Conservation (phyloP, 108 stramenopile species). For the Skeletonema grethae region DNA sequence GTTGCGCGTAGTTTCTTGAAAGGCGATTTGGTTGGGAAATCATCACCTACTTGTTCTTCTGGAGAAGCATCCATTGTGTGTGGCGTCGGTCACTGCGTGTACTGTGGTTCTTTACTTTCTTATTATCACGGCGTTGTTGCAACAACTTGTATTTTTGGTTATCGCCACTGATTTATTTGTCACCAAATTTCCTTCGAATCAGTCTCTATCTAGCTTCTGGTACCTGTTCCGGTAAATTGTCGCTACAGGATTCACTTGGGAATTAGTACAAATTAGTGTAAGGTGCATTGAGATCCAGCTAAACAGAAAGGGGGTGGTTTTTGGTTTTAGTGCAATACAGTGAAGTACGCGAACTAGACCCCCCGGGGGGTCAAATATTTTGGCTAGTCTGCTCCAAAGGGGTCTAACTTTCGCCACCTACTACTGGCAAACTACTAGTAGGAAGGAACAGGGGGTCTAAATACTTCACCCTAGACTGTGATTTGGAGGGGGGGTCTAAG, state of each 20-base stretch:
- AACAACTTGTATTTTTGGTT: neutral
- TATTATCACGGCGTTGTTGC: neutral
- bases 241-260: neutral
- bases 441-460: no score
- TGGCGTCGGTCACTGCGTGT: no score
- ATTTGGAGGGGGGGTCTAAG: no score
- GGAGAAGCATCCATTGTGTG: neutral
- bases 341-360: no score
- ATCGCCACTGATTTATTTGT: constrained; percentile 4
- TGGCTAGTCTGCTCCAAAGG: no score
- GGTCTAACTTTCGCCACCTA: no score
- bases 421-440: no score
- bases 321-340: no score
- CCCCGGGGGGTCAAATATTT: no score
- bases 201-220: neutral
- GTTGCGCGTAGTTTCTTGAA: constrained; percentile 1
- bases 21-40: neutral
- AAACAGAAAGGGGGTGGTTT: neutral
- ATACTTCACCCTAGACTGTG: no score
- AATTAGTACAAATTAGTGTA: neutral
- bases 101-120: neutral
- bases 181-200: neutral
- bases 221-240: neutral
- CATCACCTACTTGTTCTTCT: neutral
- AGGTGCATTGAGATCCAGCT: neutral